Evolutionary conservation across 2,329 filamentous ascomycete species (phyloP), one percentile per base, ranked within the genome.

Genomic region (Calonectria fujianensis): DNA sequence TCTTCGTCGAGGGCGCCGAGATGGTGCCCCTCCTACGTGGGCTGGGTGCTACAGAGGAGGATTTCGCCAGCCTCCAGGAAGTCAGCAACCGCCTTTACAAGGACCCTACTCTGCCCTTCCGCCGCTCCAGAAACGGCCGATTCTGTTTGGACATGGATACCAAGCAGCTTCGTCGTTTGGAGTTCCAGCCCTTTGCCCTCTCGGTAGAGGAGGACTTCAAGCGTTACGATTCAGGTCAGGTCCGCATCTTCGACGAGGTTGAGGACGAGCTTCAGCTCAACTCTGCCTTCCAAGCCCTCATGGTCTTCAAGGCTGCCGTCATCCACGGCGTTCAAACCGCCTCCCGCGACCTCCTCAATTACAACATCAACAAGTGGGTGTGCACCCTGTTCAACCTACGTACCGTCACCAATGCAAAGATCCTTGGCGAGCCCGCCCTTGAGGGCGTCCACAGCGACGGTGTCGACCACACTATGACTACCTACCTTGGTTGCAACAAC

Each of bases 361-460:
- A 82, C 71, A 67, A 75, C 31, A 77, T 75, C 11, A 52, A 75
- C 14, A 78, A 71, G 27, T 81, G 78, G 74, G 73, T 82, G 31
- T 79, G 76, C 74, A 82, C 78, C 37, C 54, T 82, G 18, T 82
- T 83, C 75, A 80, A 80, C 71, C 71, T 80, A 8, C 81, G 80
- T 37, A 82, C 81, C 11, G 69, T 76, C 24, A 83, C 82, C 4
- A 70, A 75, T 3, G 35, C 63, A 3, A 70, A 75, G 57, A 73
- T 82, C 7, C 68, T 79, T 29, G 82, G 82, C n/a, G 79, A 82
- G 54, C 82, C 82, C 4, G 80, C 82, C 8, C 76, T 83, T 6
- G 82, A 83, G 70, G 82, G 82, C 24, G 80, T 83, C n/a, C 82
- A 83, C 75, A 77, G 76, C 5, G 82, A 83, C 61, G 82, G 82